Base-by-base conservation (phyloP, 441 rosid genomes). In the Pelargonium citronellum region DNA sequence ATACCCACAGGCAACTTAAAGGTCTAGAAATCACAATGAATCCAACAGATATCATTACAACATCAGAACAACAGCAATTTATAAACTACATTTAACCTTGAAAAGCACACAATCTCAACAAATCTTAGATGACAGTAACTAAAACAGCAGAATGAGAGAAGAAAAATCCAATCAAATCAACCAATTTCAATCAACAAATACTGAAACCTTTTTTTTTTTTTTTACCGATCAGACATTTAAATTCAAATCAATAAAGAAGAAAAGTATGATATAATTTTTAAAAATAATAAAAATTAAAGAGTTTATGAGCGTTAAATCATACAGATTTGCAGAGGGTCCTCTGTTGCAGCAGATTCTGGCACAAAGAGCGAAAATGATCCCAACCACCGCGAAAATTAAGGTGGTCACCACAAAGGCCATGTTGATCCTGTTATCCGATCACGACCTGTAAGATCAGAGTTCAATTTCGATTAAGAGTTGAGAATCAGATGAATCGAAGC, bases 351-450 rank as follows among this genome's bases (percentile, higher is more conserved):
- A 95, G 69, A 90, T 89, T 87, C 92, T 86, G 73, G 85, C 85
- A 77, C 95, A 90, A 51, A 95, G 78, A 11, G 89, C 85, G 34
- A 86, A 87, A 68, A 95, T 87, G 69, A 92, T 76, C 77, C 97
- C 98, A 68, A 88, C 76, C 82, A 89, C 90, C 13, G 71, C 78
- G 83, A 92, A 95, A 67, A 90, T 89, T 69, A 90, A 81, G 66
- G 89, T 89, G 71, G 96, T 95, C n/a, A 92, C 84, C 61, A 92
- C 66, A 77, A 95, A 95, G 55, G 97, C 99, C 99, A 92, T 95
- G 6, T n/a, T 58, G 12, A 61, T 19, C 65, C 37, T 64, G 15
- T 34, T 10, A 66, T 67, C 75, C 66, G 81, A 76, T 83, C 72
- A 73, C 73, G 69, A 62, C 6, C 30, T 24, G 60, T 15, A 19